phyloP scores from a whole-genome alignment of 176 grass and related monocot species.

The maize (Zea mays) region DNA sequence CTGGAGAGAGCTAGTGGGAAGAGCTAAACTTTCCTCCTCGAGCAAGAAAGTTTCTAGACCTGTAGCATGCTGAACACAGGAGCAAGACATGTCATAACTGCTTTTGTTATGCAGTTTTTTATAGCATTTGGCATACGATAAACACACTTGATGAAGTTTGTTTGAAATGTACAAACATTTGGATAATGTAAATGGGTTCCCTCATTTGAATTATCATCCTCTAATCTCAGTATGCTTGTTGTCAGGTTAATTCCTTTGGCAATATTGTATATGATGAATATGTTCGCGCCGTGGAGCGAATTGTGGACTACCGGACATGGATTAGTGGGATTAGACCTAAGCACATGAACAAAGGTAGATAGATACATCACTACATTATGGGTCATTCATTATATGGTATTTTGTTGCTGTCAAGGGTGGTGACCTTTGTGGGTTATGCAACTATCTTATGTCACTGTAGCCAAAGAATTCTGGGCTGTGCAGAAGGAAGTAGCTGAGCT shows the following conservation, averaged over 20 bases:
- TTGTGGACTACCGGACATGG: constrained; percentile 79
- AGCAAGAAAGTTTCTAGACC: background rate
- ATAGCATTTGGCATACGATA: background rate
- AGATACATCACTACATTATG: background rate
- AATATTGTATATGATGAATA: constrained; percentile 85
- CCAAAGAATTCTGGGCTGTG: constrained; percentile 74
- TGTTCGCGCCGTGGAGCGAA: constrained; percentile 67
- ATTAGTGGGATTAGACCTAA: constrained; percentile 94
- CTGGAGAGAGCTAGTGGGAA: background rate
- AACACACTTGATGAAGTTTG: constrained; percentile 2
- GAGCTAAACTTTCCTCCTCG: background rate
- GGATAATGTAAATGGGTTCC: background rate
- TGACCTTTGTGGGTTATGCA: constrained; percentile 30
- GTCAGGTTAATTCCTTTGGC: constrained; percentile 82
- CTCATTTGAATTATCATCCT: constrained; percentile 12
- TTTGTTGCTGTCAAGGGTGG: constrained; percentile 7
- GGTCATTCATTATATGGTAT: background rate
- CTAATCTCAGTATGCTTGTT: constrained; percentile 32
- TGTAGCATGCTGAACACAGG: background rate
- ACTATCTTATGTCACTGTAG: constrained; percentile 44
- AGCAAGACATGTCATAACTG: background rate
- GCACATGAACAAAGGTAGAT: constrained; percentile 91
- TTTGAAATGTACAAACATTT: constrained; percentile 20
- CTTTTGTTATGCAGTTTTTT: background rate
- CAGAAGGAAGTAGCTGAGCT: constrained; percentile 81